Percentiles rank a stretch among this genome's conserved stretches.
These are phyloP conservation scores for Paraurostyla sp. DNA, from an alignment of 73 alveolate genomes.

Conservation along the genomic window DNA sequence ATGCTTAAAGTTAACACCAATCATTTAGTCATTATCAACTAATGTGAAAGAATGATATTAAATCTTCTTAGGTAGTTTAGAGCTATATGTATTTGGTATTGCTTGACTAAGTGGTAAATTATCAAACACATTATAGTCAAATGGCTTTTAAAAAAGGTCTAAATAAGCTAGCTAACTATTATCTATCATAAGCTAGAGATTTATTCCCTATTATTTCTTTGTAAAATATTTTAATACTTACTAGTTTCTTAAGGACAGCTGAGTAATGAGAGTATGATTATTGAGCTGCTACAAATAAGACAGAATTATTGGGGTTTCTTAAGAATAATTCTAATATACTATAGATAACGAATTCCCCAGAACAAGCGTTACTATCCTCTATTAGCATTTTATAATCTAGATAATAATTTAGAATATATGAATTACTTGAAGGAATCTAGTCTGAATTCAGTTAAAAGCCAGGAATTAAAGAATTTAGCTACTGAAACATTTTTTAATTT, in stretches of 20 bases:
- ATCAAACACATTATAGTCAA: constrained; percentile 26
- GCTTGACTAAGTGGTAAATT: constrained; percentile 52
- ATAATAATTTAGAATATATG: not conserved
- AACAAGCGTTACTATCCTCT: constrained; percentile 46
- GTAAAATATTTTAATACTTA: not conserved
- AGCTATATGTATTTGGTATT: constrained; percentile 24
- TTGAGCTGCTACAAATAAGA: constrained; percentile 3
- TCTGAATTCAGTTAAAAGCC: constrained; percentile 26
- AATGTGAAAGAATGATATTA: constrained; percentile 28
- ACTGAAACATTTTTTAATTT: constrained; percentile 33
- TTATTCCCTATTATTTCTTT: not conserved
- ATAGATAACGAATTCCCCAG: constrained; percentile 43
- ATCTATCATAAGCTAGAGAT: not conserved
- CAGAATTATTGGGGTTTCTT: constrained; percentile 31
- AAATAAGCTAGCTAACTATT: not conserved
- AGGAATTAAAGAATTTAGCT: not conserved
- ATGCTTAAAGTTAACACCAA: not conserved
- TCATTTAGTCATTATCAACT: constrained; percentile 17
- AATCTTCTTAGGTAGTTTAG: constrained; percentile 34
- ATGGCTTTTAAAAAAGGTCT: constrained; percentile 49
- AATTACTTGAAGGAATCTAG: not conserved
- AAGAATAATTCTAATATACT: constrained; percentile 30
- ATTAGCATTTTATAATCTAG: constrained; percentile 2
- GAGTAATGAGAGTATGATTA: constrained; percentile 8
- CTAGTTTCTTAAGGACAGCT: constrained; percentile 47